Evolutionary conservation across 805 yeast species (phyloP).

Genomic region (Ogataea neopini): DNA sequence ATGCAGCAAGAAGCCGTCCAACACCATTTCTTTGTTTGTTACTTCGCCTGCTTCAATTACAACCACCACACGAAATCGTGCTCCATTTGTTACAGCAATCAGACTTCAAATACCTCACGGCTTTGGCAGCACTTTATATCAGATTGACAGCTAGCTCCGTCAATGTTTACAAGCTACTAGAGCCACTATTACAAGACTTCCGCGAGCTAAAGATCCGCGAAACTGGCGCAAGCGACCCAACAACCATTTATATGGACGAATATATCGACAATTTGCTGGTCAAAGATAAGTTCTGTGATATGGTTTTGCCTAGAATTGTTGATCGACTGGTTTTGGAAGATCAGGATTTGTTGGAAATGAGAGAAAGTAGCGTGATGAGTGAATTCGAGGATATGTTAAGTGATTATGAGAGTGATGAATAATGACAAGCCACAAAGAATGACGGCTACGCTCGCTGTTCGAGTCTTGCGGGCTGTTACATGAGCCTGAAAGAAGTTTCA

Average conservation of each 20-base stretch:
- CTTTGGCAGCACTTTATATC: slow-evolving; percentile 65
- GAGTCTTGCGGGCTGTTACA: no score
- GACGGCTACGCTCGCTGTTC: not conserved
- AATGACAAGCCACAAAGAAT: no score
- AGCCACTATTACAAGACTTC: slow-evolving; percentile 60
- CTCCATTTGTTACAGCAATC: slow-evolving; percentile 55
- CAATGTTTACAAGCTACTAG: slow-evolving; percentile 52
- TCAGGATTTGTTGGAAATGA: slow-evolving; percentile 40
- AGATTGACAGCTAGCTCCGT: slow-evolving; percentile 47
- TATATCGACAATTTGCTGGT: slow-evolving; percentile 62
- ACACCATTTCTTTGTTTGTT: slow-evolving; percentile 75
- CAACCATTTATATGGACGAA: slow-evolving; percentile 66
- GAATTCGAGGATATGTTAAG: slow-evolving; percentile 33
- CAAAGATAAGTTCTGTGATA: slow-evolving; percentile 64
- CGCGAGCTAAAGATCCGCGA: slow-evolving; percentile 62
- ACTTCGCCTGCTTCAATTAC: slow-evolving; percentile 73
- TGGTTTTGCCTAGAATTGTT: slow-evolving; percentile 67
- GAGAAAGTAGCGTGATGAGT: slow-evolving; percentile 39
- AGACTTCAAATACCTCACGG: slow-evolving; percentile 76
- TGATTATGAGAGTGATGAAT: slow-evolving; percentile 20
- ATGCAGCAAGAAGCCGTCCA: slow-evolving; percentile 51
- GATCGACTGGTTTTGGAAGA: slow-evolving; percentile 44
- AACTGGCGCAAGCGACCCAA: slow-evolving; percentile 36
- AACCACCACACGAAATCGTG: slow-evolving; percentile 62
- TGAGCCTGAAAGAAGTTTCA: no score